Conservation (phyloP, 176 grass and related monocot species). For the Oryza glumipatula region DNA sequence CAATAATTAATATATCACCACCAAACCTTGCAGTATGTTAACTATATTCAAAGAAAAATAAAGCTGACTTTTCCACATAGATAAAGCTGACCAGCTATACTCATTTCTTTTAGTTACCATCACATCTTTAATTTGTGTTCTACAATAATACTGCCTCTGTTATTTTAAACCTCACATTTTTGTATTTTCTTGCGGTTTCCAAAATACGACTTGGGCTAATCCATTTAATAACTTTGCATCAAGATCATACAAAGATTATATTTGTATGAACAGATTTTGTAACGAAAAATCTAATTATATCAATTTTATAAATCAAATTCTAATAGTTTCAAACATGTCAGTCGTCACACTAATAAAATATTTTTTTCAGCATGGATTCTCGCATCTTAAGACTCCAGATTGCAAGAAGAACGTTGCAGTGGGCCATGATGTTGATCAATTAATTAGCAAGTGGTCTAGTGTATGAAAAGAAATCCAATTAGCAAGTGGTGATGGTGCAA, state of each 20-base stretch:
- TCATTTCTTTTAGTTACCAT: neutral
- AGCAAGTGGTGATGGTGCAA: neutral
- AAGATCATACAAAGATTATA: neutral
- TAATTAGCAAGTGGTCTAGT: neutral
- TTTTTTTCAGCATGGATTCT: neutral
- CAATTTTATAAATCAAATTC: neutral
- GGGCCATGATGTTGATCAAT: neutral
- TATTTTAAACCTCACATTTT: neutral
- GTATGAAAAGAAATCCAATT: neutral
- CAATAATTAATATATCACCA: neutral
- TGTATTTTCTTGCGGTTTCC: neutral
- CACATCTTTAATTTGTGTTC: neutral
- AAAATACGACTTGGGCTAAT: neutral
- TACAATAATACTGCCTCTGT: neutral
- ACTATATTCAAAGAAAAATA: neutral
- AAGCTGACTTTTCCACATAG: neutral
- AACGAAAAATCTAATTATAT: neutral
- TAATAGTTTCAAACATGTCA: neutral
- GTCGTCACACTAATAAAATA: neutral
- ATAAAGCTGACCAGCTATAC: neutral
- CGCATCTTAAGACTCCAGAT: neutral
- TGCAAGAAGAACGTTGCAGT: no score
- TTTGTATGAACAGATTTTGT: neutral
- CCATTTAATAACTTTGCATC: neutral
- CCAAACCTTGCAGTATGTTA: neutral